phyloP scores from a whole-genome alignment of 2,329 filamentous ascomycete species.

The Parasarocladium wereldwijsianum region DNA sequence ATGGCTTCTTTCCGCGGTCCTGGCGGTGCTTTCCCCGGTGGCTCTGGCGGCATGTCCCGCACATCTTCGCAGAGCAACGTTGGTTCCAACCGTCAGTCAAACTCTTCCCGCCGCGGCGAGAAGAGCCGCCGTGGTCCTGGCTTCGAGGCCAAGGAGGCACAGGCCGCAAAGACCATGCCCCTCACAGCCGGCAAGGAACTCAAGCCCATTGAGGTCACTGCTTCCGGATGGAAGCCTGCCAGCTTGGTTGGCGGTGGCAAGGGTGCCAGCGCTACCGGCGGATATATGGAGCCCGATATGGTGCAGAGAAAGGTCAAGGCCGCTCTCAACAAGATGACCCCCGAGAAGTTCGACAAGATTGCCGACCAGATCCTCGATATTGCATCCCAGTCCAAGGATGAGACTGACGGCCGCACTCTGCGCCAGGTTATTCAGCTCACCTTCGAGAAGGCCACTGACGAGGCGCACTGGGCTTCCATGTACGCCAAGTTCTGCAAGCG shows the following conservation, averaged over 20 bases:
- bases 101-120: conserved; percentile 43
- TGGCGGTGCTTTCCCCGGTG: conserved; percentile 47
- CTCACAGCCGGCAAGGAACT: conserved; percentile 72
- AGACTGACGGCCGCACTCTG: conserved; percentile 83
- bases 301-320: conserved; percentile 99
- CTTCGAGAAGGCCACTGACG: conserved; percentile 97
- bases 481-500: conserved; percentile 97
- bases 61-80: conserved; percentile 44
- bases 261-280: conserved; percentile 24
- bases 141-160: conserved; percentile 43
- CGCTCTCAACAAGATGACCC: conserved; percentile 98
- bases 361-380: conserved; percentile 86
- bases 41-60: conserved; percentile 45
- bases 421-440: conserved; percentile 97
- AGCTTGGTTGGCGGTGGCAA: conserved; percentile 39
- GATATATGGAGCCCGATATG: conserved; percentile 71
- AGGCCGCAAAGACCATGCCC: conserved; percentile 78
- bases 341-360: conserved; percentile 96
- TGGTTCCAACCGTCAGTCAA: conserved; percentile 56
- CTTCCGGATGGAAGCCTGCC: conserved; percentile 80
- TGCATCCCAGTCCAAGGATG: conserved; percentile 87
- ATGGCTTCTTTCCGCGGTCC: conserved; percentile 25
- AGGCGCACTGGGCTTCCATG: conserved; percentile 97
- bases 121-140: conserved; percentile 49
- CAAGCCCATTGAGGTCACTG: conserved; percentile 58